phyloP scores from a whole-genome alignment of 208 protist species.

The Crithidia bombi region DNA sequence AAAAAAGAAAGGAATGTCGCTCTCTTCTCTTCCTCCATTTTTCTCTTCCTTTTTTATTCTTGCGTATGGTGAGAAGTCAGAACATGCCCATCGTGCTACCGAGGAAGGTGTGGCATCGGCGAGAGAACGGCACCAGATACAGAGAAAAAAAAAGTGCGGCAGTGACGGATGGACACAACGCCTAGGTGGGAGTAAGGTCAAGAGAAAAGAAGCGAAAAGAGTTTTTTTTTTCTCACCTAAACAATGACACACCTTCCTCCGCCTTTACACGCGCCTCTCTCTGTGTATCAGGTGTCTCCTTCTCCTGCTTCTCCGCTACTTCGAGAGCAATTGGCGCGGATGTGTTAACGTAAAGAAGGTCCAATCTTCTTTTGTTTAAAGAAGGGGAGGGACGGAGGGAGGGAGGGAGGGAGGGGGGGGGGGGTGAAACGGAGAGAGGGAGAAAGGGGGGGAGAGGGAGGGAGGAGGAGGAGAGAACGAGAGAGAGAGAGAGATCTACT shows the following conservation, averaged over 20 bases:
- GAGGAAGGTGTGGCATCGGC: neutral
- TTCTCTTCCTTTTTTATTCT: too few relatives aligned
- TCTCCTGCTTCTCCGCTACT: neutral
- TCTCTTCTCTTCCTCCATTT: neutral
- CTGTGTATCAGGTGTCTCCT: neutral
- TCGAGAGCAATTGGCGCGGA: neutral
- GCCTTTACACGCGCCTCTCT: too few relatives aligned
- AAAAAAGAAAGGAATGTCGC: slow-evolving; percentile 8
- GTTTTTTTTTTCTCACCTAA: neutral
- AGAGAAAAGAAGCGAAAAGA: slow-evolving; percentile 4
- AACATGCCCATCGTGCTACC: too few relatives aligned
- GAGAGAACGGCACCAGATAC: too few relatives aligned
- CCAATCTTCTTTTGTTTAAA: too few relatives aligned
- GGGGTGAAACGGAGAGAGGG: slow-evolving; percentile 1
- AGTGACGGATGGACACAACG: too few relatives aligned
- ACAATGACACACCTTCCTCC: too few relatives aligned
- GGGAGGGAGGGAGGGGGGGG: slow-evolving; percentile 9
- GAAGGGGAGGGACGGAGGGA: neutral
- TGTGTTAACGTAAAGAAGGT: slow-evolving; percentile 1
- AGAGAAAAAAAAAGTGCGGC: neutral
- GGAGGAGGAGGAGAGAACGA: slow-evolving; percentile 18
- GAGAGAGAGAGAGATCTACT: too few relatives aligned
- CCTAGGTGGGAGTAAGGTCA: neutral
- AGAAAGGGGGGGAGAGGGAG: neutral
- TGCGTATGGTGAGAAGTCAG: too few relatives aligned